Conservation (phyloP, 768 basidiomycete species). For the Fibroporia radiculosa region DNA sequence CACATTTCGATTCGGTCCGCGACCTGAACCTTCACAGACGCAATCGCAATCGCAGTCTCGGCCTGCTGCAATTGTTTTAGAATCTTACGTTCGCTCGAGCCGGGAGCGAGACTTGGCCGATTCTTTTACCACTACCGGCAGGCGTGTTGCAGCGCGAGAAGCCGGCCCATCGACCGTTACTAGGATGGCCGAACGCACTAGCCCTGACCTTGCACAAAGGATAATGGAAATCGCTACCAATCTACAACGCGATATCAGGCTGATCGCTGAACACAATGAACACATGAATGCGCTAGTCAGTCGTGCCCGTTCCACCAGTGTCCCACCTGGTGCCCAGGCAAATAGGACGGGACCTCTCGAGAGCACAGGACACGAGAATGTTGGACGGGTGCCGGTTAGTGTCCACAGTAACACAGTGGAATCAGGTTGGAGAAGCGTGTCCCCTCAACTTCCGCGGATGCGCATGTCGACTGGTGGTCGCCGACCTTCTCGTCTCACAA, state of each 20-base stretch:
- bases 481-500: too few relatives aligned
- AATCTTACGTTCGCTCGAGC: neutral
- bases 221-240: neutral
- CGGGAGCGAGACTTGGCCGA: slow-evolving; percentile 7
- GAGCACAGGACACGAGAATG: too few relatives aligned
- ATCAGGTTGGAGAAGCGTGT: too few relatives aligned
- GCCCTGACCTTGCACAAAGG: too few relatives aligned
- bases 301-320: neutral
- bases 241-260: neutral
- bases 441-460: too few relatives aligned
- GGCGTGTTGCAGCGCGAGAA: slow-evolving; percentile 14
- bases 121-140: slow-evolving; percentile 12
- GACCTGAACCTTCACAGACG: neutral
- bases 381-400: too few relatives aligned
- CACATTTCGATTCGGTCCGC: slow-evolving; percentile 2
- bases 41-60: neutral
- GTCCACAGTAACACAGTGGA: too few relatives aligned
- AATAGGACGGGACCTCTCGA: neutral
- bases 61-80: slow-evolving; percentile 2
- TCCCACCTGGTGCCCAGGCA: slow-evolving; percentile 1
- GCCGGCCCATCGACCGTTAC: too few relatives aligned
- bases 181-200: too few relatives aligned
- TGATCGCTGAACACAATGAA: neutral
- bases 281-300: neutral
- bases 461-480: too few relatives aligned